A percentile compares a stretch with the other conserved stretches of the same genome.
Evolutionary conservation across 2,329 filamentous ascomycete species (phyloP).

Genomic region (Penicillium sp.): DNA sequence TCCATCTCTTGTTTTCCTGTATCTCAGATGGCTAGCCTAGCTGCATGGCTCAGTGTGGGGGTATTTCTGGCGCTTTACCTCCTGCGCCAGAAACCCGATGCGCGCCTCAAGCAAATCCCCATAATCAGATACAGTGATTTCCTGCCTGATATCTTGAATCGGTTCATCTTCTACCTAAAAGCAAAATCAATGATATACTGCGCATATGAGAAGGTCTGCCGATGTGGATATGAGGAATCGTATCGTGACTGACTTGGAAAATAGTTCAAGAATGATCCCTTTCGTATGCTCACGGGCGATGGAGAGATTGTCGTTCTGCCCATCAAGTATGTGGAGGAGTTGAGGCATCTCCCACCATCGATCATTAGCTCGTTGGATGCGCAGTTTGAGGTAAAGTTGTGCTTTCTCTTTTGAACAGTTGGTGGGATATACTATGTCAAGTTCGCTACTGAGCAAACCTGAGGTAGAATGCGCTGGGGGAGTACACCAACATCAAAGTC

Average conservation of each 20-base stretch:
- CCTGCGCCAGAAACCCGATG: slow-evolving; percentile 11
- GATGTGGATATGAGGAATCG: not conserved
- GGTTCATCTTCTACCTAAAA: slow-evolving; percentile 30
- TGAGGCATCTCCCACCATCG: slow-evolving; percentile 24
- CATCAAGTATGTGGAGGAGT: slow-evolving; percentile 31
- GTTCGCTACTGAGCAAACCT: not conserved
- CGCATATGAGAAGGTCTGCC: slow-evolving; percentile 33
- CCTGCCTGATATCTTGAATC: slow-evolving; percentile 32
- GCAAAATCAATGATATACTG: slow-evolving; percentile 29
- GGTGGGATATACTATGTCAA: not conserved
- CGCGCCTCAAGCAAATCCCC: slow-evolving; percentile 27
- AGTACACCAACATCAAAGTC: slow-evolving; percentile 34
- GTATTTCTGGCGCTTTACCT: slow-evolving; percentile 14
- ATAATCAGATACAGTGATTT: slow-evolving; percentile 26
- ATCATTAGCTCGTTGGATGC: slow-evolving; percentile 34
- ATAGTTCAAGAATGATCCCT: slow-evolving; percentile 35
- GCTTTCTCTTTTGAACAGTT: not conserved
- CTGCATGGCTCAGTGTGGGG: slow-evolving; percentile 19
- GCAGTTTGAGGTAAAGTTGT: slow-evolving; percentile 29
- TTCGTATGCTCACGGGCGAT: slow-evolving; percentile 35
- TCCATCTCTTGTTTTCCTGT: not conserved
- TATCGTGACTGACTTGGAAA: not conserved
- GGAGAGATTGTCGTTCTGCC: slow-evolving; percentile 36
- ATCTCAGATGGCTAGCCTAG: slow-evolving; percentile 9
- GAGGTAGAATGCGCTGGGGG: slow-evolving; percentile 33